Evolutionary conservation across 345 rosid genomes (phyloP).

Genomic region (Euphorbia peplus): DNA sequence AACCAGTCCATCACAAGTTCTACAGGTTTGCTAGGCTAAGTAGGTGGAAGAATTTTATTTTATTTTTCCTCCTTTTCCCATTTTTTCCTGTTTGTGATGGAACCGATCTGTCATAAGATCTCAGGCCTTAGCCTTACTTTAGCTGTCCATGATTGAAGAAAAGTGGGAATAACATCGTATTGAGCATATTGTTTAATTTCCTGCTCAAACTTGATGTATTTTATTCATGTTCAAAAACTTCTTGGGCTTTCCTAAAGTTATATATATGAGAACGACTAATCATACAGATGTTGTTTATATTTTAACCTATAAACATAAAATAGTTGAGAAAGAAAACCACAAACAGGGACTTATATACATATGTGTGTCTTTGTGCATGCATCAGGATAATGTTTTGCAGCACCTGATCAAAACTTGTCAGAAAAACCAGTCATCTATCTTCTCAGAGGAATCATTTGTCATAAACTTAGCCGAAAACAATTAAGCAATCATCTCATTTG

Average conservation of each 20-base stretch:
- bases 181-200: conserved; percentile 8
- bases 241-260: neutral
- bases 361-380: too few species aligned
- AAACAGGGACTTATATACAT: neutral
- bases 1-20: conserved; percentile 31
- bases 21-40: conserved; percentile 33
- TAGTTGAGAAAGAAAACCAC: neutral
- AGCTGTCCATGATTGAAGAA: conserved; percentile 17
- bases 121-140: conserved; percentile 23
- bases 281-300: neutral
- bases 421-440: neutral
- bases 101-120: conserved; percentile 13
- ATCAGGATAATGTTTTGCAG: neutral
- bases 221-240: neutral
- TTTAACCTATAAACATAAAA: neutral
- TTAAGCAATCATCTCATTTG: neutral
- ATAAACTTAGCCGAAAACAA: neutral
- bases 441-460: neutral
- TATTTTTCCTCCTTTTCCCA: conserved; percentile 18
- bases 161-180: conserved; percentile 26
- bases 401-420: neutral
- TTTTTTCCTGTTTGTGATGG: conserved; percentile 26
- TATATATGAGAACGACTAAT: neutral
- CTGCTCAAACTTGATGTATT: conserved; percentile 5
- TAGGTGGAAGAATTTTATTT: conserved; percentile 6